These are phyloP conservation scores for Pezicula neosporulosa DNA, from an alignment of 2,329 filamentous ascomycete genomes.

Conservation along the genomic window DNA sequence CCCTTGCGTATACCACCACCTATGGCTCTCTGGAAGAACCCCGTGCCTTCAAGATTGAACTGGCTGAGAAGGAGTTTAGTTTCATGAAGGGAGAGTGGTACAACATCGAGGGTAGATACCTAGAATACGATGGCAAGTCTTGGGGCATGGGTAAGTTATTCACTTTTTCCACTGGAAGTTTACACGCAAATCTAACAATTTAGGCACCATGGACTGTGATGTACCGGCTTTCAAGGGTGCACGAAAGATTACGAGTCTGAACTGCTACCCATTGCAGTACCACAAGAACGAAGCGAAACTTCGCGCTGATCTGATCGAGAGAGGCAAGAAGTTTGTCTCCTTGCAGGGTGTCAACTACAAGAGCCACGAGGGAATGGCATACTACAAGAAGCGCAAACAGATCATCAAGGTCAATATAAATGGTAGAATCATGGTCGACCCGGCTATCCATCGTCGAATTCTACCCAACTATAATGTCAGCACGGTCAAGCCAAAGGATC, in stretches of 20 bases:
- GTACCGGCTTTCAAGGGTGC: conserved; percentile 76
- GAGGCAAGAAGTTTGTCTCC: conserved; percentile 79
- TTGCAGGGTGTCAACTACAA: conserved; percentile 83
- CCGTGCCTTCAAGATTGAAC: conserved; percentile 77
- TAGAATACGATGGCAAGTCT: conserved; percentile 85
- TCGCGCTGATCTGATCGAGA: conserved; percentile 65
- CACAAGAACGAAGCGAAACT: conserved; percentile 69
- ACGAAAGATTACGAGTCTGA: conserved; percentile 75
- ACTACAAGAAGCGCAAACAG: conserved; percentile 74
- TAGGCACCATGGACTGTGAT: conserved; percentile 57
- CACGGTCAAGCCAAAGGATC: conserved; percentile 68
- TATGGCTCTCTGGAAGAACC: conserved; percentile 76
- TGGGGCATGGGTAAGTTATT: conserved; percentile 64
- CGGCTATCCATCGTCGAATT: conserved; percentile 75
- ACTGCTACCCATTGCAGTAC: conserved; percentile 75
- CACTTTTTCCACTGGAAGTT: not conserved
- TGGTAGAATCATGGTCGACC: conserved; percentile 84
- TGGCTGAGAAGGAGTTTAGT: conserved; percentile 64
- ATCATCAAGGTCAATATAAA: conserved; percentile 81
- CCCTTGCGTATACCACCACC: conserved; percentile 71
- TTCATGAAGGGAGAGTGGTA: conserved; percentile 75
- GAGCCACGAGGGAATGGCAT: conserved; percentile 79
- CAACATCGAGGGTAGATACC: conserved; percentile 71
- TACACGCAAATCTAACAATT: conserved; percentile 4
- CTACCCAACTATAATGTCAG: conserved; percentile 84